Base-by-base conservation (phyloP, 2,329 filamentous ascomycete species). In the Fusarium annulatum region DNA sequence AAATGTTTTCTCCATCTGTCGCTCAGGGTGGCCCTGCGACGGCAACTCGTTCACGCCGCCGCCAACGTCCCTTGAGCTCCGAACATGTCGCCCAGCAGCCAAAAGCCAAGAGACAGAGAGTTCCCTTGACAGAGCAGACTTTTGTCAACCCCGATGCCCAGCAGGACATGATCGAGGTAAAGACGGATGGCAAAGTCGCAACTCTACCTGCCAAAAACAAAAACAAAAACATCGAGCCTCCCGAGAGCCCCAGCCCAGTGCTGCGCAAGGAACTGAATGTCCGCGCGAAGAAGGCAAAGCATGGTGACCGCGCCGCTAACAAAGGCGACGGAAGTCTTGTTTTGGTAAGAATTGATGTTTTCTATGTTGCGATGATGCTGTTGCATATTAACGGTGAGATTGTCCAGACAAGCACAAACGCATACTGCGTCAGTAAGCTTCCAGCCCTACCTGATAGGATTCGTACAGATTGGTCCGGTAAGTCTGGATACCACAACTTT, bases 341-440 rank as follows among this genome's bases (percentile, higher is more conserved):
- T 76, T 80, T 94, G 82, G 92, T 93, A 84, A 62, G 88, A 53
- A 60, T 39, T 56, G 39, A 61, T 49, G 51, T 36, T 63, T 52
- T 30, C 19, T 33, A 39, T 41, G 43, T 65, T 62, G 42, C 42
- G 56, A 67, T 63, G 56, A 67, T 63, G 39, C 63, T 62, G 39
- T 77, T 61, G 56, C 60, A 76, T 70, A 68, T 70, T 72, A 61
- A 67, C 42, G 33, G 55, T 42, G 16, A n/a, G 23, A 19, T n/a
- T 60, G 59, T 72, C 16, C 69, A 97, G 93, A 94, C 94, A 43
- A 94, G 91, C 79, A 97, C 94, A 79, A 91, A 92, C 80, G 93
- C 94, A 72, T 98, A 96, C 81, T 92, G 89, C 48, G 93, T 97
- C 71, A 94, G 93, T 82, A 95, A 95, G 81, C 88, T 98, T 38